Conservation (phyloP, 225 moss, liverwort and hornwort species). For the Sphagnum tenellum region DNA sequence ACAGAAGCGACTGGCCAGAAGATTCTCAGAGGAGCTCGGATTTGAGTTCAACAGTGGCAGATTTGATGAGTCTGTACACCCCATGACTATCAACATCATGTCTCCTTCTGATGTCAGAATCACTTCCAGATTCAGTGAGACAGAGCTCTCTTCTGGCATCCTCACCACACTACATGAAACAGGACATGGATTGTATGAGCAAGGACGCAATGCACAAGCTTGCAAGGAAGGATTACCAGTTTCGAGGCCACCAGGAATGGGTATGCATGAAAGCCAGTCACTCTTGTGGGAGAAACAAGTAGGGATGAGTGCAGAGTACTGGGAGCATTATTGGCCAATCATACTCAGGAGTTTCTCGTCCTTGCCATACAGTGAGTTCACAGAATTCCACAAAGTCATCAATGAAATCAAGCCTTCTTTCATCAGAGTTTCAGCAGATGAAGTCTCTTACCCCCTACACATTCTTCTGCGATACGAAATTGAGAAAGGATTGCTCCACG, state of each 20-base stretch:
- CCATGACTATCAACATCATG: constrained; percentile 14
- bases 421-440: constrained; percentile 15
- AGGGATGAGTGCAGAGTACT: constrained; percentile 18
- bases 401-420: constrained; percentile 17
- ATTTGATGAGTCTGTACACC: constrained; percentile 14
- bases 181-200: constrained; percentile 19
- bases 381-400: constrained; percentile 10
- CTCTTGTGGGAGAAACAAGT: constrained; percentile 23
- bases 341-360: constrained; percentile 14
- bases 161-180: constrained; percentile 12
- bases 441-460: constrained; percentile 17
- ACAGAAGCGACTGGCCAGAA: constrained; percentile 12
- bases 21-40: constrained; percentile 12
- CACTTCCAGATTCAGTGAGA: constrained; percentile 15
- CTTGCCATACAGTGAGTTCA: constrained; percentile 8
- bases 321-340: constrained; percentile 19
- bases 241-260: constrained; percentile 12
- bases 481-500: constrained; percentile 16
- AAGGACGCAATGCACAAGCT: constrained; percentile 11
- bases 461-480: constrained; percentile 16
- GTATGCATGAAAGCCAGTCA: constrained; percentile 19
- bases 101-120: constrained; percentile 15
- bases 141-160: constrained; percentile 11
- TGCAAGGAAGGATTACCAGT: constrained; percentile 14
- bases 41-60: constrained; percentile 10